phyloP scores from a whole-genome alignment of 2,329 filamentous ascomycete genomes.

The Scedosporium dehoogii region DNA sequence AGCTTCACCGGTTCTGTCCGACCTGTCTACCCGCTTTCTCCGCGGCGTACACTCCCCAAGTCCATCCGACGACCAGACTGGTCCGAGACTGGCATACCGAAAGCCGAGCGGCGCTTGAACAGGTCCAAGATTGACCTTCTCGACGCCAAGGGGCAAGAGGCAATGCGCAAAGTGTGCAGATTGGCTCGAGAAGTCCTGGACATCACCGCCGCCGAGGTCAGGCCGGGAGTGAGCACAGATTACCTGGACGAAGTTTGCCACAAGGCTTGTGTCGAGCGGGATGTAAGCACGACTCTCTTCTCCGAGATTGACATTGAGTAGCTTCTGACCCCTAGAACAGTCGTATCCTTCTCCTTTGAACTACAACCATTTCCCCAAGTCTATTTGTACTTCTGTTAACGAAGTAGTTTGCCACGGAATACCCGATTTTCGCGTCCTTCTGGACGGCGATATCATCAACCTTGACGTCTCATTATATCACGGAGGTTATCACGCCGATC shows the following conservation, averaged over 20 bases:
- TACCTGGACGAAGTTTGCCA: slow-evolving; percentile 92
- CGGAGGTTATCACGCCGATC: slow-evolving; percentile 86
- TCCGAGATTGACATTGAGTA: neutral
- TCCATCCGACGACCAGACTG: slow-evolving; percentile 81
- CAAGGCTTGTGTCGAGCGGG: slow-evolving; percentile 84
- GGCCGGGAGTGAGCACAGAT: slow-evolving; percentile 92
- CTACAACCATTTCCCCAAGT: slow-evolving; percentile 96
- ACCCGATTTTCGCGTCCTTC: slow-evolving; percentile 74
- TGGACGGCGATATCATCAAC: slow-evolving; percentile 94
- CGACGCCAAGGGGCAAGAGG: slow-evolving; percentile 69
- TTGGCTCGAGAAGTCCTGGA: slow-evolving; percentile 86
- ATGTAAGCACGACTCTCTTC: slow-evolving; percentile 50
- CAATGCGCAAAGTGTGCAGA: slow-evolving; percentile 86
- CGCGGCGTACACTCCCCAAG: slow-evolving; percentile 62
- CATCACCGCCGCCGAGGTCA: slow-evolving; percentile 71
- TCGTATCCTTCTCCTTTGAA: slow-evolving; percentile 92
- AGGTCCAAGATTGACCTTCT: slow-evolving; percentile 77
- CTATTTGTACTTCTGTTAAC: slow-evolving; percentile 90
- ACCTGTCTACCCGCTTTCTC: slow-evolving; percentile 78
- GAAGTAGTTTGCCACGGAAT: slow-evolving; percentile 99
- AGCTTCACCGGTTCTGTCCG: slow-evolving; percentile 71
- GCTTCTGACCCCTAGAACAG: slow-evolving; percentile 31
- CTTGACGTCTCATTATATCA: slow-evolving; percentile 94
- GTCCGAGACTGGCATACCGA: slow-evolving; percentile 68
- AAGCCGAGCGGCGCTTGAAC: slow-evolving; percentile 50